phyloP scores from a whole-genome alignment of 106 monocot species.

The Alisma plantagoaquatica region DNA sequence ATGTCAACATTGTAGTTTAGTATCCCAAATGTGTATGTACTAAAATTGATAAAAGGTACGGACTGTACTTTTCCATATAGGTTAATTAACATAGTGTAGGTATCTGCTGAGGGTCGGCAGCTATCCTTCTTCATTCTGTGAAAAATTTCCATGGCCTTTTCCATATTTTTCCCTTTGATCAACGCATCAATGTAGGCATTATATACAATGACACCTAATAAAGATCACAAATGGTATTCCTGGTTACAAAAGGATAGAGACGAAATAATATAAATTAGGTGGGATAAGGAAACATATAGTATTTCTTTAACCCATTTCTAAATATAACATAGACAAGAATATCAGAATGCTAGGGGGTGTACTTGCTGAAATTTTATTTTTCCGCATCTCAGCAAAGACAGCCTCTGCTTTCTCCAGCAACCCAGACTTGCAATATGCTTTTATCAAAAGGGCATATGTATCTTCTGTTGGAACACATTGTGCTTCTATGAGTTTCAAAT shows the following conservation, averaged over 20 bases:
- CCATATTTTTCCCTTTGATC: slow-evolving; percentile 44
- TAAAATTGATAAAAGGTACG: not conserved
- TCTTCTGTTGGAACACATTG: slow-evolving; percentile 81
- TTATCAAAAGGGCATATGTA: slow-evolving; percentile 71
- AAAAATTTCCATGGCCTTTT: slow-evolving; percentile 74
- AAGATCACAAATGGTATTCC: too few relatives aligned
- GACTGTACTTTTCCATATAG: slow-evolving; percentile 60
- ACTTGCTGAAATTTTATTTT: slow-evolving; percentile 56
- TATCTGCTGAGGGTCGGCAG: slow-evolving; percentile 61
- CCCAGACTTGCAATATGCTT: slow-evolving; percentile 48
- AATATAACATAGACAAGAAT: too few relatives aligned
- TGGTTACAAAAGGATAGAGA: too few relatives aligned
- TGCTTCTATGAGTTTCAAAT: slow-evolving; percentile 56
- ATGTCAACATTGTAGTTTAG: not conserved
- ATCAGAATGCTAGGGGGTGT: slow-evolving; percentile 3
- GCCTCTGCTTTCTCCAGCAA: slow-evolving; percentile 67
- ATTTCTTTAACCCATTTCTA: too few relatives aligned
- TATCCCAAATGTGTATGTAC: too few relatives aligned
- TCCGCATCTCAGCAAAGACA: slow-evolving; percentile 61
- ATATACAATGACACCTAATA: slow-evolving; percentile 78
- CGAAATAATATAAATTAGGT: too few relatives aligned
- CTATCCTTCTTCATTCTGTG: slow-evolving; percentile 71
- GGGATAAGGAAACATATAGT: too few relatives aligned
- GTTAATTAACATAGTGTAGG: slow-evolving; percentile 82
- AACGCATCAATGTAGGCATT: slow-evolving; percentile 79